A percentile compares a stretch with the other conserved stretches of the same genome.
phyloP scores from a whole-genome alignment of 306 rosid genomes.

The Psophocarpus tetragonolobus region DNA sequence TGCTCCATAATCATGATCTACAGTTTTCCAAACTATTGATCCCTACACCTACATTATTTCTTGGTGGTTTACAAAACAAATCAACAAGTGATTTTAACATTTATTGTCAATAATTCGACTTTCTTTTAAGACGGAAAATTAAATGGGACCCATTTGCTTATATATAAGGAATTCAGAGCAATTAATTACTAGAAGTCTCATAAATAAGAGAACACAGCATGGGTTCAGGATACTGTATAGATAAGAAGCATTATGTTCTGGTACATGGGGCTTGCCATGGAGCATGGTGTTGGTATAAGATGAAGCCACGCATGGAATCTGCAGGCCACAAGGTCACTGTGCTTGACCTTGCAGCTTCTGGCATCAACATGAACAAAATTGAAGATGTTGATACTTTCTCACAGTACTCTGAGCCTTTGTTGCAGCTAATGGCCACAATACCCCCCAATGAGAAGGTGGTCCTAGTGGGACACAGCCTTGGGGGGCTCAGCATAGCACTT shows the following conservation, averaged over 20 bases:
- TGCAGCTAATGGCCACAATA: conserved; percentile 49
- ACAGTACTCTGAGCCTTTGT: conserved; percentile 57
- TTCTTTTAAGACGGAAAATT: no score
- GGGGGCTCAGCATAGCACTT: conserved; percentile 70
- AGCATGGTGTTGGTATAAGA: conserved; percentile 80
- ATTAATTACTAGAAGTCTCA: no score
- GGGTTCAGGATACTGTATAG: background rate
- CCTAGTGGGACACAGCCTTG: conserved; percentile 75
- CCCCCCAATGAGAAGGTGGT: conserved; percentile 50
- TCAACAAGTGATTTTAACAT: no score
- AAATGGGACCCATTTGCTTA: no score
- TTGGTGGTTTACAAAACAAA: no score
- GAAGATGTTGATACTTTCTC: conserved; percentile 45
- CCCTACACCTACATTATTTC: no score
- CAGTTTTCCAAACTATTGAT: no score
- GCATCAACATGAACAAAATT: conserved; percentile 44
- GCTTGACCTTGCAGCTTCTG: conserved; percentile 62
- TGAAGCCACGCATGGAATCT: conserved; percentile 58
- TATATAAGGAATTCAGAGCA: no score
- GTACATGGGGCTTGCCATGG: conserved; percentile 85
- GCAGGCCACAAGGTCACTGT: conserved; percentile 60
- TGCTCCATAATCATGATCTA: no score
- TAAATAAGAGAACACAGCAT: background rate
- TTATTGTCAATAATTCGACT: no score
- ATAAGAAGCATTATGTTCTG: conserved; percentile 52